phyloP scores from a whole-genome alignment of 2,329 filamentous ascomycete species.

The Cadophora malorum region DNA sequence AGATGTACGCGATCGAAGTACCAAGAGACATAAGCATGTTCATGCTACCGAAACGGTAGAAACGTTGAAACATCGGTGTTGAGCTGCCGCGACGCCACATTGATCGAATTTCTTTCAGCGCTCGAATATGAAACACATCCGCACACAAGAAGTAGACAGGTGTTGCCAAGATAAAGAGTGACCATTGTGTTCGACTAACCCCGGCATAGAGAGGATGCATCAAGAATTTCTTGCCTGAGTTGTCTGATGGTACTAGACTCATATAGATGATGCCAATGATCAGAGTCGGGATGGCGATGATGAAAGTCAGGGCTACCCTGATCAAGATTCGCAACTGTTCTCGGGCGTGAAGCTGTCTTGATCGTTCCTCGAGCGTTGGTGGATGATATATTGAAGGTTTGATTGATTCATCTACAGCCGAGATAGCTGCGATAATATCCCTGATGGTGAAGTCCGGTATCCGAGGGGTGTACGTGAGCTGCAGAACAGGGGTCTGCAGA shows the following conservation, averaged over 20 bases:
- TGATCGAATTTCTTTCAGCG: slow-evolving; percentile 77
- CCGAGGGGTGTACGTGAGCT: slow-evolving; percentile 72
- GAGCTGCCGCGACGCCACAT: slow-evolving; percentile 80
- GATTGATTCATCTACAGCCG: slow-evolving; percentile 69
- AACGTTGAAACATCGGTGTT: slow-evolving; percentile 74
- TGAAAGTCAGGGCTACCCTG: slow-evolving; percentile 72
- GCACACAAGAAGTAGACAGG: slow-evolving; percentile 88
- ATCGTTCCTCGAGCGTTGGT: slow-evolving; percentile 82
- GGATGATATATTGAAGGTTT: slow-evolving; percentile 76
- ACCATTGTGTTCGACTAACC: slow-evolving; percentile 78
- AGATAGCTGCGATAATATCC: slow-evolving; percentile 72
- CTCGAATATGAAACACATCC: slow-evolving; percentile 81
- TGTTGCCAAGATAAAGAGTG: slow-evolving; percentile 81
- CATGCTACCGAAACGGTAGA: slow-evolving; percentile 97
- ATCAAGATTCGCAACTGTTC: slow-evolving; percentile 73
- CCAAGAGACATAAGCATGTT: slow-evolving; percentile 91
- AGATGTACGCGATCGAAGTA: slow-evolving; percentile 85
- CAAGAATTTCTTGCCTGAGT: slow-evolving; percentile 66
- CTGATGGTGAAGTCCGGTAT: slow-evolving; percentile 77
- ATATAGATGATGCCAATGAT: slow-evolving; percentile 90
- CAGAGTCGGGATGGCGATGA: slow-evolving; percentile 81
- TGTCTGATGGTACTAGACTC: slow-evolving; percentile 71
- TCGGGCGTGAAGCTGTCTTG: slow-evolving; percentile 71
- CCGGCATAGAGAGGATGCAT: slow-evolving; percentile 75
- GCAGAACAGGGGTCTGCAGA: slow-evolving; percentile 69